phyloP scores from a whole-genome alignment of 2,329 filamentous ascomycete species.

The Thyridium curvatum region DNA sequence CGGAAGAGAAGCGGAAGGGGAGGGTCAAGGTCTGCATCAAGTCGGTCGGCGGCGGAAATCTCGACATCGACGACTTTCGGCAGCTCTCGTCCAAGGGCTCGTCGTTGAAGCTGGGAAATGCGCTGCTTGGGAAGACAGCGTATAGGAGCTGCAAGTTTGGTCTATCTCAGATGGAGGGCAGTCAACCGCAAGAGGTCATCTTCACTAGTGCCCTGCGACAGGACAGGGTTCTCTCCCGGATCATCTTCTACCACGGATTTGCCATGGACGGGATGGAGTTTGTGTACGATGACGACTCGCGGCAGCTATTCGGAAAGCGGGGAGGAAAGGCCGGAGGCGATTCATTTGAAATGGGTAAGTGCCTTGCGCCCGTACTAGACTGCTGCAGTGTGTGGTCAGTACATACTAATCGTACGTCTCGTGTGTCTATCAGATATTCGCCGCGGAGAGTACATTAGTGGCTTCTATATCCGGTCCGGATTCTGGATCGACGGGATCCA shows the following conservation, averaged over 20 bases:
- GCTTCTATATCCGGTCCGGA: constrained; percentile 76
- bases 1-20: constrained; percentile 65
- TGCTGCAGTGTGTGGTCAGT: background rate
- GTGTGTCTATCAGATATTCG: constrained; percentile 61
- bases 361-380: background rate
- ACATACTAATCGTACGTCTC: background rate
- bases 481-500: constrained; percentile 84
- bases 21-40: constrained; percentile 67
- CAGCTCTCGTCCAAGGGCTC: constrained; percentile 65
- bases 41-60: constrained; percentile 66
- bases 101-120: constrained; percentile 64
- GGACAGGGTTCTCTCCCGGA: constrained; percentile 66
- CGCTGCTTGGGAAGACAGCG: constrained; percentile 56
- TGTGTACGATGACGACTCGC: constrained; percentile 79
- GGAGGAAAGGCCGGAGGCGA: constrained; percentile 65
- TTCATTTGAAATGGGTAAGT: constrained; percentile 70
- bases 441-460: constrained; percentile 78
- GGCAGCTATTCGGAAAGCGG: constrained; percentile 78
- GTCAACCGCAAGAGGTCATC: constrained; percentile 64
- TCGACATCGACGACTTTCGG: constrained; percentile 72
- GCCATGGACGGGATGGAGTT: constrained; percentile 87
- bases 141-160: constrained; percentile 74
- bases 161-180: constrained; percentile 63
- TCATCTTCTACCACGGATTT: constrained; percentile 71
- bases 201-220: constrained; percentile 62